Evolutionary conservation across 768 basidiomycete species (phyloP).

Genomic region (Tricholoma furcatifolium): DNA sequence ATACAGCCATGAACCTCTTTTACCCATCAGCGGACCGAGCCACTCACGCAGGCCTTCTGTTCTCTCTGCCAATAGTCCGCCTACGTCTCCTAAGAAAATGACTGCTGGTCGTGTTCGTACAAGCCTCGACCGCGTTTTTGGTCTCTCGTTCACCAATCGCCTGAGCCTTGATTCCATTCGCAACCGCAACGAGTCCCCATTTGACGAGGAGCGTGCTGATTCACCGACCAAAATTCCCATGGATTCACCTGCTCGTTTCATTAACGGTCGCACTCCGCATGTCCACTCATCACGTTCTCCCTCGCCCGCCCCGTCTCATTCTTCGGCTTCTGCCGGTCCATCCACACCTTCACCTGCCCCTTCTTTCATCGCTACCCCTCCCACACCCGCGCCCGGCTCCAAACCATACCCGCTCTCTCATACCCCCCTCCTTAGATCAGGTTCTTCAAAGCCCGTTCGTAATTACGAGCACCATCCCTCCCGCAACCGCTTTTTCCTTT

Average conservation of each 20-base stretch:
- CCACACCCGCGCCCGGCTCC: constrained; percentile 6
- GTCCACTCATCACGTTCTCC: constrained; percentile 29
- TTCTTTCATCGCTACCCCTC: constrained; percentile 19
- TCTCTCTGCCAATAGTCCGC: constrained; percentile 10
- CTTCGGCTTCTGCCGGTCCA: constrained; percentile 13
- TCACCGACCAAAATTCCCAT: constrained; percentile 2
- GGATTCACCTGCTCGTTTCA: constrained; percentile 28
- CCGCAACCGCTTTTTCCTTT: constrained; percentile 71
- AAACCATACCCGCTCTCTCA: constrained; percentile 31
- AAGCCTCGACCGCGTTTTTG: constrained; percentile 62
- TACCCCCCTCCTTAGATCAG: constrained; percentile 33
- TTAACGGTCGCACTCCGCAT: constrained; percentile 1
- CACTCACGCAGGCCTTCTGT: constrained; percentile 25
- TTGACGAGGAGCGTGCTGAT: constrained; percentile 13
- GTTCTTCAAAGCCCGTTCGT: constrained; percentile 42
- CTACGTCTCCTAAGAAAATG: constrained; percentile 20
- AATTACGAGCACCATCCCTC: constrained; percentile 70
- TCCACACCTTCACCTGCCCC: constrained; percentile 10
- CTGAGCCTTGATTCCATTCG: constrained; percentile 51
- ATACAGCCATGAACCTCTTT: constrained; percentile 70
- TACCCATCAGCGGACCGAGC: constrained; percentile 49
- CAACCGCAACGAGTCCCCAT: constrained; percentile 11
- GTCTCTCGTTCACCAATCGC: constrained; percentile 46
- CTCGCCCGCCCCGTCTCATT: constrained; percentile 22
- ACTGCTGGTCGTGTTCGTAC: constrained; percentile 44